Evolutionary conservation across 2,329 filamentous ascomycete species (phyloP).

Genomic region (Shiraia sp.): DNA sequence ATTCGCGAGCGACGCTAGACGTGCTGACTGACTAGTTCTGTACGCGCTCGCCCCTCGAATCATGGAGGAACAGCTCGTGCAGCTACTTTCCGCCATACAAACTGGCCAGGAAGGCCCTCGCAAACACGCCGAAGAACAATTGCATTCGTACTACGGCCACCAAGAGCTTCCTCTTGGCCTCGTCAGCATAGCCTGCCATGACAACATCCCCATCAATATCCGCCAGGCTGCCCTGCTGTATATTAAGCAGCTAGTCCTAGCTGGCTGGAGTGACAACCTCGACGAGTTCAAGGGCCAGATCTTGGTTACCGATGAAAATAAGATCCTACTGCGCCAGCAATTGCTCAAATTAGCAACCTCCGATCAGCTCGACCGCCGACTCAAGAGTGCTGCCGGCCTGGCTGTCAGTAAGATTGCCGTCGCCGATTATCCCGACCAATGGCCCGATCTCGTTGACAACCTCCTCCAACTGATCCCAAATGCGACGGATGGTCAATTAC

Average conservation of each 20-base stretch:
- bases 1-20: constrained; percentile 31
- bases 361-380: constrained; percentile 75
- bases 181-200: constrained; percentile 77
- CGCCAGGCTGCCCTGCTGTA: constrained; percentile 82
- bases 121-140: constrained; percentile 82
- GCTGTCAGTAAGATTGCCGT: constrained; percentile 93
- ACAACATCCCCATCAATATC: constrained; percentile 71
- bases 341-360: constrained; percentile 78
- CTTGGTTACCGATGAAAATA: constrained; percentile 72
- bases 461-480: constrained; percentile 76
- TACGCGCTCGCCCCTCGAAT: constrained; percentile 27
- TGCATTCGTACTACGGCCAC: constrained; percentile 70
- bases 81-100: constrained; percentile 86
- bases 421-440: constrained; percentile 90
- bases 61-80: constrained; percentile 93
- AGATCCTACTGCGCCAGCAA: constrained; percentile 71
- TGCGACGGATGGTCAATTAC: constrained; percentile 77
- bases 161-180: constrained; percentile 78
- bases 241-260: constrained; percentile 81
- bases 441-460: constrained; percentile 84
- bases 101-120: constrained; percentile 74
- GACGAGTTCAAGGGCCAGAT: constrained; percentile 71
- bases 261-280: constrained; percentile 78
- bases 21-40: constrained; percentile 31
- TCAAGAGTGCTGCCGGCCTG: constrained; percentile 86